These are phyloP conservation scores for Amorphotheca resinae DNA, from an alignment of 495 filamentous ascomycete genomes.

Conservation along the genomic window DNA sequence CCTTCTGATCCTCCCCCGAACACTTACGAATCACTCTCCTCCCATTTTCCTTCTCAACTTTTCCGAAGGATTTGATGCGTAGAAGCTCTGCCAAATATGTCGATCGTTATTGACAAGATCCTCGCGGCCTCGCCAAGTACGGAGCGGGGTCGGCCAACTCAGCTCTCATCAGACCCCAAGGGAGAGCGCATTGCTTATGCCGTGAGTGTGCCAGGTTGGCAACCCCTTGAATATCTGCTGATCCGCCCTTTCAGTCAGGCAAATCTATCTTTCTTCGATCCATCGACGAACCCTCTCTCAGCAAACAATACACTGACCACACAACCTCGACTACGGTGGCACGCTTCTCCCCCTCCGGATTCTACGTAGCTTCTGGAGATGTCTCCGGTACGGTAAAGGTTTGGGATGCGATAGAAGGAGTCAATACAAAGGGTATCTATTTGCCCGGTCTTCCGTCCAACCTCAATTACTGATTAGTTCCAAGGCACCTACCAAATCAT, in stretches of 20 bases:
- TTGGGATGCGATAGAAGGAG: conserved; percentile 65
- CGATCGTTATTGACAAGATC: conserved; percentile 42
- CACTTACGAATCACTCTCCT: neutral
- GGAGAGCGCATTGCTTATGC: conserved; percentile 91
- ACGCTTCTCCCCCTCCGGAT: conserved; percentile 88
- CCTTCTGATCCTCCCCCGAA: neutral
- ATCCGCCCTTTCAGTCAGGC: conserved; percentile 49
- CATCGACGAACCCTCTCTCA: conserved; percentile 73
- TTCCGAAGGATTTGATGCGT: neutral
- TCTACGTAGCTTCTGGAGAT: conserved; percentile 92
- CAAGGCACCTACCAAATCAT: conserved; percentile 72
- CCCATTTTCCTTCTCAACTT: neutral
- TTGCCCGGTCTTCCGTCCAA: conserved; percentile 18
- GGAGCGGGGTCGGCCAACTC: conserved; percentile 75
- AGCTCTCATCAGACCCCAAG: conserved; percentile 79
- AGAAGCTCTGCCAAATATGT: conserved; percentile 25
- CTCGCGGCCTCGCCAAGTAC: conserved; percentile 57
- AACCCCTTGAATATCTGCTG: conserved; percentile 2
- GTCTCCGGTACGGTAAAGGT: conserved; percentile 70
- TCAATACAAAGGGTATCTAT: conserved; percentile 46
- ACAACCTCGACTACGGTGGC: conserved; percentile 81
- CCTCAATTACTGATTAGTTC: conserved; percentile 21
- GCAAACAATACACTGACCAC: conserved; percentile 84
- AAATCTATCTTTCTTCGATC: conserved; percentile 92
- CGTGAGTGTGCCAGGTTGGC: conserved; percentile 36